phyloP scores from a whole-genome alignment of 306 rosid genomes.

The Malus asiatica region DNA sequence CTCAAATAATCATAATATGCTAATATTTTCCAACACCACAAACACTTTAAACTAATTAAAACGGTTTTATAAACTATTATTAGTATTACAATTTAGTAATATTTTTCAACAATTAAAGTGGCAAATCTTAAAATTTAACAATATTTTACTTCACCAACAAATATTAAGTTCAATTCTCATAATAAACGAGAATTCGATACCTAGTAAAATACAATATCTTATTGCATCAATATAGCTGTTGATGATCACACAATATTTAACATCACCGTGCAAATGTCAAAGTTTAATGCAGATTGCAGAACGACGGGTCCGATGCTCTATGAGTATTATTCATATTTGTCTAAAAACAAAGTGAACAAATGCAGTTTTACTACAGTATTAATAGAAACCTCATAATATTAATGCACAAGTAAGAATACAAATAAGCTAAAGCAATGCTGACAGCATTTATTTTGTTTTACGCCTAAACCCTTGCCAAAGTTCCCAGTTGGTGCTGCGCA shows the following conservation, averaged over 20 bases:
- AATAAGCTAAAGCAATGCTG: background rate
- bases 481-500: constrained; percentile 3
- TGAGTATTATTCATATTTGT: background rate
- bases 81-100: too few species aligned
- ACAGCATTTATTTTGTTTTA: background rate
- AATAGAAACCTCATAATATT: background rate
- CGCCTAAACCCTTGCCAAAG: background rate
- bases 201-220: too few species aligned
- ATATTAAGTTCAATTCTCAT: too few species aligned
- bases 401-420: background rate
- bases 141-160: too few species aligned
- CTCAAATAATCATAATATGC: too few species aligned
- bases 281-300: background rate
- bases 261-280: background rate
- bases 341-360: background rate
- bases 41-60: too few species aligned
- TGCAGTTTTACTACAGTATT: background rate
- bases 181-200: too few species aligned
- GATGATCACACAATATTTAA: background rate
- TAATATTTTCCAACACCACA: too few species aligned
- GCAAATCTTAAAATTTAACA: too few species aligned
- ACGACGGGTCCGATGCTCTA: background rate
- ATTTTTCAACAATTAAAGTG: too few species aligned
- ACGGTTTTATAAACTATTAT: too few species aligned
- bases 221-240: too few species aligned